Evolutionary conservation across 2,329 filamentous ascomycete species (phyloP), one percentile per base, ranked within the genome.

Genomic region (Thielaviopsis euricoi): DNA sequence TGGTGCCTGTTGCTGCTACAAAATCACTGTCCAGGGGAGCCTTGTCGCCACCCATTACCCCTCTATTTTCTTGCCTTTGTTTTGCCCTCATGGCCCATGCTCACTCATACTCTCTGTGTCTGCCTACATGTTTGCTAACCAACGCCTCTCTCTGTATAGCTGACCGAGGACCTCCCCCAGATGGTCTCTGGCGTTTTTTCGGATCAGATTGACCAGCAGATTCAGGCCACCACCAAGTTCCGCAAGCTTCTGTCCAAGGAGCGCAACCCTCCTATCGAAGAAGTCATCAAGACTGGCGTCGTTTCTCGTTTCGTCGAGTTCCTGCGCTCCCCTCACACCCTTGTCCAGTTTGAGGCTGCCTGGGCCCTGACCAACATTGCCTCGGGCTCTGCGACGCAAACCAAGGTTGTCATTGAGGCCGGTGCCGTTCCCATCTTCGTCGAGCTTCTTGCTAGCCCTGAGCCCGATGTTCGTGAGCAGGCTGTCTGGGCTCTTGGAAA

Each of bases 321-420:
- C 74, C 85, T 98, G 61, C 87, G 89, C 70, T 98, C 93, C 58
- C 93, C 93, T 63, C 93, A 98, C 74, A 97, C 93, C 37, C 81
- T 98, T 53, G 93, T 98, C 58, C 93, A 98, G 74, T 98, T 98
- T 70, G 93, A 98, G 78, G 93, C 93, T 67, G 93, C 93, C 50
- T 98, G 93, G 93, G 93, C 93, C 63, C 77, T 98, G 69, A 98
- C 93, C 77, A 98, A 98, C 78, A 98, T 98, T 72, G 93, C 93
- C 62, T 97, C 91, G 54, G 93, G 93, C 62, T 97, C 91, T 60
- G 93, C 93, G 61, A 86, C 89, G 65, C 93, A 98, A 76, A 98
- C 93, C 62, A 93, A 98, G 74, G 93, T 97, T 56, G 93, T 98
- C 64, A 98, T 98, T 67, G 91, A 97, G 74, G 91, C 93, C 62